A percentile compares a stretch with the other conserved stretches of the same genome.
These are phyloP conservation scores for Ustilago crameri DNA, from an alignment of 1,284 basidiomycete genomes.

Conservation along the genomic window DNA sequence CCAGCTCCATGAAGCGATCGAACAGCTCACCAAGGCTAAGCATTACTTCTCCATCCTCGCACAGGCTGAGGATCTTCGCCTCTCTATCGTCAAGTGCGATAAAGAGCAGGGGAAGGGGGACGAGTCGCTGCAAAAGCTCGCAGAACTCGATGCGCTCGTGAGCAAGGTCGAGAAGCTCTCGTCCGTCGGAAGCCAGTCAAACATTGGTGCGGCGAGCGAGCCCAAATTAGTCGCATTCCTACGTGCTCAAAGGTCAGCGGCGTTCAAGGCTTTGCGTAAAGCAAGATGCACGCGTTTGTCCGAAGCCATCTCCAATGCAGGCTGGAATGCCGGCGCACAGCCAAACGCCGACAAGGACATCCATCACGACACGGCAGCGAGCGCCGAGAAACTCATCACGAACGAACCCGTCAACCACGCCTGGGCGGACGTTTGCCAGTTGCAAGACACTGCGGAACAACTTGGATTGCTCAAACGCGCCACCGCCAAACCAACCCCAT, in stretches of 20 bases:
- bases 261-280: slow-evolving; percentile 37
- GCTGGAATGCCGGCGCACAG: slow-evolving; percentile 27
- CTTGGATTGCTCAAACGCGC: slow-evolving; percentile 39
- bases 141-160: slow-evolving; percentile 31
- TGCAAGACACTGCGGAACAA: slow-evolving; percentile 53
- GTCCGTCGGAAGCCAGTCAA: neutral
- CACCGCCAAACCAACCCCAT: slow-evolving; percentile 16
- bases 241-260: slow-evolving; percentile 37
- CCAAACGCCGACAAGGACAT: slow-evolving; percentile 6
- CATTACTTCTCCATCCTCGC: slow-evolving; percentile 50
- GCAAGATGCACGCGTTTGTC: slow-evolving; percentile 23
- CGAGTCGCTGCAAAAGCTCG: slow-evolving; percentile 15
- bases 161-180: slow-evolving; percentile 29
- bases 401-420: slow-evolving; percentile 25
- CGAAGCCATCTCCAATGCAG: slow-evolving; percentile 31
- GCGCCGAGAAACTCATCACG: slow-evolving; percentile 9
- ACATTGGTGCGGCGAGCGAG: neutral
- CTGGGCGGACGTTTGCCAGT: slow-evolving; percentile 54
- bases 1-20: slow-evolving; percentile 34
- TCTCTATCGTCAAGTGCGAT: slow-evolving; percentile 17
- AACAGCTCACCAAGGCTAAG: slow-evolving; percentile 42
- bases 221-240: slow-evolving; percentile 44
- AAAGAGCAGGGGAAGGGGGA: slow-evolving; percentile 4
- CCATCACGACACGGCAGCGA: neutral
- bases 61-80: slow-evolving; percentile 48